Base-by-base conservation (phyloP, 2,329 filamentous ascomycete species). In the Beauveria brongniartii region DNA sequence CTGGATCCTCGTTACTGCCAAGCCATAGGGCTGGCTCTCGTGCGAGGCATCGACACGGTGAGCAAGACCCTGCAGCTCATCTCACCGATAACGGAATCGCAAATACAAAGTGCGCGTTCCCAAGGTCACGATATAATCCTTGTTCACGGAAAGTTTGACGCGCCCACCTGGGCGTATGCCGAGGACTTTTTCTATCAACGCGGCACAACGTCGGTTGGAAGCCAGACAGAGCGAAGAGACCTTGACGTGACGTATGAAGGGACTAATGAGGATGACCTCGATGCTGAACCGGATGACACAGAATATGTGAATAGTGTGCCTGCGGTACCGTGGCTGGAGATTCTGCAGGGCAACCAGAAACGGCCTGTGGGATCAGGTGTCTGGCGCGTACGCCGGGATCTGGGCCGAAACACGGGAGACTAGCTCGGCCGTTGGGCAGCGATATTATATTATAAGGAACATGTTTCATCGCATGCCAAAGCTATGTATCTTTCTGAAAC, bases 161-260 rank as follows among this genome's bases (percentile, higher is more conserved):
- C 82, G 1, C 86, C 88, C 0, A 84, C 79, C 3, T 91, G 87
- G 87, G 85, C 86, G 1, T 89, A 88, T 63, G 82, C 83, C 0
- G 87, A 90, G 68, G 82, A 87, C 41, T 65, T 86, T 18, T 80
- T 84, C 64, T 66, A 71, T 37, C 70, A 69, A 64, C 70, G 73
- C 16, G 69, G 62, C 1, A 61, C 64, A 41, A 69, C 61, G 16
- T n/a, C 43, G 10, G n/a, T 40, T 20, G 28, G 18, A 24, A 26
- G 9, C 16, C 40, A 40, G 20, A 12, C 24, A 24, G 37, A 62
- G 53, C 24, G 5, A 50, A 59, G 20, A 8, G 69, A 66, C 16
- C 55, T 59, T 2, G 67, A 71, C 5, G 64, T 67, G 20, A 60
- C 61, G 12, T 64, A 71, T 7, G 73, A 75, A 8, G 68, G 65